Base-by-base conservation (phyloP, 2,329 filamentous ascomycete genomes). In the Aspergillus neoniger region DNA sequence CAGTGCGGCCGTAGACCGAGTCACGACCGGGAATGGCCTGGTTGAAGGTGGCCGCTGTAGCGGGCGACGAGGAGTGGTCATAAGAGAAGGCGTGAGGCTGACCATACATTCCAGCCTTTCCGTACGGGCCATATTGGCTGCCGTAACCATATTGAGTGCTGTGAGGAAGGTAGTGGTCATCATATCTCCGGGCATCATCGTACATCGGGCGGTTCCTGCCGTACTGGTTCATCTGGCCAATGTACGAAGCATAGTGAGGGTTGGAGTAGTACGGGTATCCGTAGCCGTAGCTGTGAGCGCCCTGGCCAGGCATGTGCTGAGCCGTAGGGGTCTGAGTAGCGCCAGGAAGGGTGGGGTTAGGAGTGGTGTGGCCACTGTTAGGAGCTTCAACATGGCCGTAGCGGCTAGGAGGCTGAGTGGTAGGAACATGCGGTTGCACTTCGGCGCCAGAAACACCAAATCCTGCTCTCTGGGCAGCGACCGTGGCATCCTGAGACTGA, bases 311-410 rank as follows among this genome's bases (percentile, higher is more conserved):
- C 71, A 82, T 79, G 61, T 83, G 82, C 68, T 84, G 82, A 62
- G 81, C 81, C 63, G 79, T 76, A 52, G 83, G 83, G 53, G 79
- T 79, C 65, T 85, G 84, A 61, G 85, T 82, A 61, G 84, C 83
- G 55, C 77, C 80, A 61, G 83, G 83, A 61, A 86, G 76, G 43
- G 88, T 83, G 28, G 93, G 92, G 79, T 96, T 95, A 38, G 94
- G 93, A 2, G 93, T 97, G 70, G 90, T 94, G 76, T 95, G 90
- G 48, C 92, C 94, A 74, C 92, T 96, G 80, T 89, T 92, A 71
- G 92, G 91, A 58, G 96, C 92, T 64, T 86, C 82, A 62, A 83
- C 74, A 79, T 88, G 81, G 51, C 79, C 84, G 70, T 88, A 89
- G 67, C 88, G 89, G 74, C 87, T 91, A 74, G 93, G 91, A 41